These are phyloP conservation scores for Termitomyces sp. DNA, from an alignment of 768 basidiomycete species.

Conservation along the genomic window DNA sequence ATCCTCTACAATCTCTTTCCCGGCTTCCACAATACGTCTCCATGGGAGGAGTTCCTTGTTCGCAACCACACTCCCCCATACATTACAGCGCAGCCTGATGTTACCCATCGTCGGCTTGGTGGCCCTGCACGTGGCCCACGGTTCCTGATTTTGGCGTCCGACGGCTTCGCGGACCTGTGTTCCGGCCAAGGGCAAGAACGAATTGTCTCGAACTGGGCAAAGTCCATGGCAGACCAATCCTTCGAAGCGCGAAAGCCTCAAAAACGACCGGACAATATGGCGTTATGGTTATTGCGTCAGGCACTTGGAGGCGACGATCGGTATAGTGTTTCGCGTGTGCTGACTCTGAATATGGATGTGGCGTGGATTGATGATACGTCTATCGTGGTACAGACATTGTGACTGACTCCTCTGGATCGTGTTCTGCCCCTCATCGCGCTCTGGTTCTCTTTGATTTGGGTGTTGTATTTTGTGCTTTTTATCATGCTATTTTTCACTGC, in stretches of 20 bases:
- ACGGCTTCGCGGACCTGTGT: constrained; percentile 62
- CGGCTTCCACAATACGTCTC: constrained; percentile 53
- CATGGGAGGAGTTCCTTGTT: constrained; percentile 64
- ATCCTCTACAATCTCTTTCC: constrained; percentile 63
- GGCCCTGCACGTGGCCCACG: constrained; percentile 24
- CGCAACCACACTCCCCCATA: constrained; percentile 62
- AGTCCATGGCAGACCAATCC: constrained; percentile 29
- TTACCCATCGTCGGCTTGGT: constrained; percentile 48
- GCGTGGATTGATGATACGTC: constrained; percentile 69
- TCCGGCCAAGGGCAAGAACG: constrained; percentile 36
- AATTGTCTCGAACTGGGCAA: constrained; percentile 50
- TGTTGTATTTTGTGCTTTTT: not conserved
- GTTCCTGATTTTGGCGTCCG: constrained; percentile 60
- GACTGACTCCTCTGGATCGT: constrained; percentile 11
- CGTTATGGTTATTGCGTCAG: constrained; percentile 49
- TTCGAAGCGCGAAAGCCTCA: constrained; percentile 10
- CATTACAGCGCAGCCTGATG: constrained; percentile 58
- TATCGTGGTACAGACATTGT: constrained; percentile 57
- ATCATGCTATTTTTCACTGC: not conserved
- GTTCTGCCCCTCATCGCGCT: not conserved
- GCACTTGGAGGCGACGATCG: constrained; percentile 54
- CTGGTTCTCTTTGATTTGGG: not conserved
- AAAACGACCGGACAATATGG: constrained; percentile 37
- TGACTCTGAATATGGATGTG: constrained; percentile 59
- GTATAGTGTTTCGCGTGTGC: constrained; percentile 45